Evolutionary conservation across 139 green algal genomes (phyloP), one percentile per base, ranked within the genome.

Genomic region (Prasinococcaceae sp.): DNA sequence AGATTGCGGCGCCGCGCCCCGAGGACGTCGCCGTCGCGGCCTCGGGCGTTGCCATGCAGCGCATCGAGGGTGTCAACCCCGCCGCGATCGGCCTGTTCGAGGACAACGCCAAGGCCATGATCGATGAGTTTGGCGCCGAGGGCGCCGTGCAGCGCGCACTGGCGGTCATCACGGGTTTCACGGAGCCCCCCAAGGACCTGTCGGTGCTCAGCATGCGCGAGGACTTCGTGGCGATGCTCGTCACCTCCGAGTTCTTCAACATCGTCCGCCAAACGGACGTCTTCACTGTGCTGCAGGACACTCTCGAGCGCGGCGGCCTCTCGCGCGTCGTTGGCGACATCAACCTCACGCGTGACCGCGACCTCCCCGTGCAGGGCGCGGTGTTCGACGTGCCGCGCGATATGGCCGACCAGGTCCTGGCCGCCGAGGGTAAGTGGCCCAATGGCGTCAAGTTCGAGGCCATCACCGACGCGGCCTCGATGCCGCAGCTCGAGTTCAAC

Each of bases 141-240:
- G 26, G 42, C 3, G 53, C 80, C 38, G 62, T 93, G 36, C 78
- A 83, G n/a, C 71, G 75, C 4, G 83, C 86, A 5, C 77, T 98
- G 25, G 90, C 86, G 0, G 70, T 78, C 17, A 70, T 98, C 58
- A 80, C 56, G 25, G 90, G 90, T 44, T 85, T 94, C 65, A 75
- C 65, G 41, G 60, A 79, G 24, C 39, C 63, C 20, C 81, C 84
- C 25, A 55, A 83, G 55, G 61, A 70, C 12, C 75, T 66, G 16
- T 68, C 59, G 10, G 50, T 86, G 65, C 70, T 93, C 25, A 87
- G 79, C 1, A 70, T 81, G 52, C 75, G 93, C 66, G 55, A 76
- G 56, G 84, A 83, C 14, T 33, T 68, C 24, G 47, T 73, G 6
- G 92, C 83, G 24, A 77, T 79, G 56, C 16, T 57, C 32, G 28